phyloP scores from a whole-genome alignment of 140 eudicot species.

The Anethum foeniculum region DNA sequence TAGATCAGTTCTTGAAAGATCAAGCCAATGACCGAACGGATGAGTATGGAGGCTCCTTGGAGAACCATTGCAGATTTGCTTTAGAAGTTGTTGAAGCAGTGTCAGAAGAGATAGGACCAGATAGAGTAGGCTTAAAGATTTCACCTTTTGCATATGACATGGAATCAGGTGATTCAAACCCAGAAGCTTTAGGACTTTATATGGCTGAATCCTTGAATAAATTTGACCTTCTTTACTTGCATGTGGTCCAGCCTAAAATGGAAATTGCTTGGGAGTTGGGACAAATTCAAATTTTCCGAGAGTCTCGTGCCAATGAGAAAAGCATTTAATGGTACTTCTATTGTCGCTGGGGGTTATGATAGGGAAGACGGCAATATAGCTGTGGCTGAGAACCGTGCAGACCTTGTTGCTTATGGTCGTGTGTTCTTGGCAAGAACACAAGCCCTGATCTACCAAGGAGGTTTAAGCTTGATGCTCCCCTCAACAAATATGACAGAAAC shows the following conservation, averaged over 20 bases:
- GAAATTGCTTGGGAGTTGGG: neutral
- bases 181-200: neutral
- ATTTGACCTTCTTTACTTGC: neutral
- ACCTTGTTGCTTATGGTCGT: neutral
- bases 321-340: conserved; percentile 4
- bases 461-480: neutral
- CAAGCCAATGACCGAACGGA: too few species aligned
- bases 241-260: neutral
- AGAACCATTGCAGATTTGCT: neutral
- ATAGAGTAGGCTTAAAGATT: neutral
- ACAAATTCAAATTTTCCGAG: neutral
- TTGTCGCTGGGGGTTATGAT: neutral
- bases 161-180: neutral
- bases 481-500: neutral
- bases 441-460: neutral
- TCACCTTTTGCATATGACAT: neutral
- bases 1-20: too few species aligned
- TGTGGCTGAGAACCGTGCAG: neutral
- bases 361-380: neutral
- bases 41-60: neutral
- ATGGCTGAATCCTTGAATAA: conserved; percentile 21
- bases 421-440: neutral
- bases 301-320: neutral
- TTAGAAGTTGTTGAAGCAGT: neutral
- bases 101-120: neutral